Evolutionary conservation across 352 stramenopile species (phyloP).

Genomic region (Phytophthora multivora): DNA sequence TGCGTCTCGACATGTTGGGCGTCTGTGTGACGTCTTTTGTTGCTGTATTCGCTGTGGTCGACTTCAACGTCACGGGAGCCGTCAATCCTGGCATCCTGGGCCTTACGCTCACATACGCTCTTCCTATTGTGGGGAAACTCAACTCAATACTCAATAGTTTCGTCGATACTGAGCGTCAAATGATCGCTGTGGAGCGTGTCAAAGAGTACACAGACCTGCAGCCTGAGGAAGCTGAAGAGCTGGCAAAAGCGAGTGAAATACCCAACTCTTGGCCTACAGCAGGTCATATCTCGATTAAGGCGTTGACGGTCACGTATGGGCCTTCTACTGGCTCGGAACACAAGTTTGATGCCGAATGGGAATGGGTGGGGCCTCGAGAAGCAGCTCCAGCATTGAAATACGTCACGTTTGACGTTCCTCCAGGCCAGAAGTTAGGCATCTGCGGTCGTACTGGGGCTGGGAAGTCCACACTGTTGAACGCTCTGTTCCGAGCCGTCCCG

Average conservation of each 20-base stretch:
- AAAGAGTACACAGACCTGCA: slow-evolving; percentile 78
- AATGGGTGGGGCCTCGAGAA: slow-evolving; percentile 24
- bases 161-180: slow-evolving; percentile 90
- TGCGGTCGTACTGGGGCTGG: slow-evolving; percentile 90
- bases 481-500: slow-evolving; percentile 74
- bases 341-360: slow-evolving; percentile 23
- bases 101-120: slow-evolving; percentile 91
- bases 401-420: slow-evolving; percentile 51
- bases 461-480: slow-evolving; percentile 89
- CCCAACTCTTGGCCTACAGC: slow-evolving; percentile 39
- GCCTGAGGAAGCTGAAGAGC: slow-evolving; percentile 39
- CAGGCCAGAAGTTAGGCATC: slow-evolving; percentile 78
- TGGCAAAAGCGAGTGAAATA: slow-evolving; percentile 12
- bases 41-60: slow-evolving; percentile 72
- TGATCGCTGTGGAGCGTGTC: slow-evolving; percentile 92
- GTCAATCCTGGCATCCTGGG: slow-evolving; percentile 81
- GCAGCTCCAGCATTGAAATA: slow-evolving; percentile 43
- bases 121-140: slow-evolving; percentile 89
- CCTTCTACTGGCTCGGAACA: background rate
- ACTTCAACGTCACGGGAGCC: slow-evolving; percentile 56
- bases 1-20: slow-evolving; percentile 85
- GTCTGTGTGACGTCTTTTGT: slow-evolving; percentile 86
- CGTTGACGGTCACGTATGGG: slow-evolving; percentile 51
- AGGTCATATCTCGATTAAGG: slow-evolving; percentile 57
- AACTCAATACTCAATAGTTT: slow-evolving; percentile 87